Evolutionary conservation across 208 protist genomes (phyloP), one percentile per base, ranked within the genome.

Genomic region (Wallacemonas sp.): DNA sequence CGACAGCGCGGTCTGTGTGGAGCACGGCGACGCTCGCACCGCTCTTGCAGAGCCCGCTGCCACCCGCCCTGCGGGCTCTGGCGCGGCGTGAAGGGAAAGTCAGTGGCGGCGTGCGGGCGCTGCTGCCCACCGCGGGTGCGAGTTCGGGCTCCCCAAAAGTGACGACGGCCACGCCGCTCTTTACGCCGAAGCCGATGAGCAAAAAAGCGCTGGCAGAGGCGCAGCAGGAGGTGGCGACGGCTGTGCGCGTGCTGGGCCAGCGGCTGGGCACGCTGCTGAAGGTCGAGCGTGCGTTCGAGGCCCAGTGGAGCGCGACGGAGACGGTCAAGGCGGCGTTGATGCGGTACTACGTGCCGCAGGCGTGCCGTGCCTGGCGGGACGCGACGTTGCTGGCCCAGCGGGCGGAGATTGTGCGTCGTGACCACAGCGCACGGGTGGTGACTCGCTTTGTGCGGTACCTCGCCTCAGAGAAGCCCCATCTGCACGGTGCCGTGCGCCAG

Each of bases 301-400:
- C 87, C 34, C 72, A 73, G 36, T 93, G 87, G 87, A 67, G 51
- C 5, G 84, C 87, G 33, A 89, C 87, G 21, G 77, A 80, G 49
- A 73, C 77, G 28, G 71, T 93, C 26, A 70, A 68, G 39, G 74
- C 58, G 24, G 81, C 87, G 6, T 70, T 93, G 19, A 36, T 76
- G 21, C 42, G 73, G n/a, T 89, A 80, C 66, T 78, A 77, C 49
- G 67, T 91, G 22, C 77, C 79, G 28, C 80, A 86, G 61, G 80
- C 82, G 54, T 68, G 90, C 26, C 34, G 87, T n/a, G 75, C 71
- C 26, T 55, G 85, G 44, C 86, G 86, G 44, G 53, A 31, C 30
- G 63, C 11, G 27, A 62, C 85, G 31, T 55, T 77, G 15, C 46
- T 49, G 30, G 51, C 78, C 38, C 70, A 73, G 66, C 54, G 65